These are phyloP conservation scores for Eucalyptus regnans DNA, from an alignment of 345 rosid species.

Conservation along the genomic window DNA sequence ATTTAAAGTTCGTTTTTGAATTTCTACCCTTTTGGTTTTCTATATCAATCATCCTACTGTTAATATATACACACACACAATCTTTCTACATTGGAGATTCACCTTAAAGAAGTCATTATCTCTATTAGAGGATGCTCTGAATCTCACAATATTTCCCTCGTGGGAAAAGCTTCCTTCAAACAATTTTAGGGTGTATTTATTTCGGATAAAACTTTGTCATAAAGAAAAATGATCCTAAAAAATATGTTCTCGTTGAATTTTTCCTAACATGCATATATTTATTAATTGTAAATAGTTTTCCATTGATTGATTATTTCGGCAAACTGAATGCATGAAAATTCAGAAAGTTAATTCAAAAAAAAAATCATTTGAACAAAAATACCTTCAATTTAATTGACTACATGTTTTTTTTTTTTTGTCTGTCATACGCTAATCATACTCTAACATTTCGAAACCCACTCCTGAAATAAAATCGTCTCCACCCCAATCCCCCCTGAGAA, in stretches of 20 bases:
- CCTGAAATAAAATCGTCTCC: too few species aligned
- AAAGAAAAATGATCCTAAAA: fast-evolving
- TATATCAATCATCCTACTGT: neutral
- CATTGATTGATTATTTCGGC: neutral
- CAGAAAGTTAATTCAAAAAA: neutral
- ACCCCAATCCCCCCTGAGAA: too few species aligned
- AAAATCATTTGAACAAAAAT: fast-evolving
- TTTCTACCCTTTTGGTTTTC: neutral
- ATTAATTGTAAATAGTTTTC: too few species aligned
- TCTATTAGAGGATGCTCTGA: fast-evolving
- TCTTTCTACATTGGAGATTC: neutral
- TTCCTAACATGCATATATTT: neutral
- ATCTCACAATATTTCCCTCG: fast-evolving
- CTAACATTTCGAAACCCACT: too few species aligned
- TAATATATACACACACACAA: neutral
- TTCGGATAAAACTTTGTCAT: neutral
- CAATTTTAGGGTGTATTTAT: neutral
- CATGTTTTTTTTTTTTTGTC: too few species aligned
- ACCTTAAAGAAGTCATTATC: neutral
- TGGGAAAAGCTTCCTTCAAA: neutral
- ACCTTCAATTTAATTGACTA: neutral
- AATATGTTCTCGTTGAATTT: neutral
- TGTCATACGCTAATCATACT: too few species aligned
- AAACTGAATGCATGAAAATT: neutral
- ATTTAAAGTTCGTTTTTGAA: neutral